Base-by-base conservation (phyloP, 176 grass and related monocot species). In the Secale cereale region DNA sequence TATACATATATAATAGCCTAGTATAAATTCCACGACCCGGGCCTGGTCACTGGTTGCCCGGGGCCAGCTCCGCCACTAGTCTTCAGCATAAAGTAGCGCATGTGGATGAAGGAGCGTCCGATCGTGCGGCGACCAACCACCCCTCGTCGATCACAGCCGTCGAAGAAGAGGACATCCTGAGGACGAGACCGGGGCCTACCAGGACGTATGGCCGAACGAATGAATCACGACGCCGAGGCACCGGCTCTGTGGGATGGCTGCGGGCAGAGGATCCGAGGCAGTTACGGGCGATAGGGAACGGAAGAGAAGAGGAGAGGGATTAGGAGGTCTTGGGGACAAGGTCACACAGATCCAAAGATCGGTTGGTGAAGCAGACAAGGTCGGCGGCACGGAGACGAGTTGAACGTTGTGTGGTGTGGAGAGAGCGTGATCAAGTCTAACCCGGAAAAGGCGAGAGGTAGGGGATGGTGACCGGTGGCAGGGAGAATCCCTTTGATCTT, bases 41-140 rank as follows among this genome's bases (percentile, higher is more conserved):
- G 32, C 32, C 3, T 32, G 32, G 32, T 32, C 32, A 3, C 32
- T 32, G 32, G n/a, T n/a, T n/a, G n/a, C 31, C 4, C 31, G 5
- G 35, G 35, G 4, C 35, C 35, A 36, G 7, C 35, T 8, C 35
- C 7, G 5, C 5, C 35, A 22, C 83, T 87, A 1, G 91, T 88
- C 85, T 98, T 88, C 31, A 98, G 86, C 68, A 98, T 89, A 32
- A 98, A 95, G 82, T 95, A 95, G 54, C 93, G 91, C 91, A 87
- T 98, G 72, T 98, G 96, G 71, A 95, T 85, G 85, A 70, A 98
- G 35, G 91, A 93, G 2, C 93, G 85, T 15, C 93, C 93, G 31
- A 98, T 95, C 64, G 89, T 98, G 83, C 91, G 83, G 73, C 96
- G 30, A 91, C 93, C 89, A 98, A 92, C 96, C 96, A 98, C 48